A percentile compares a stretch with the other conserved stretches of the same genome.
Conservation (phyloP, 2,329 filamentous ascomycete genomes). For the Dactylellina parvicollis region DNA sequence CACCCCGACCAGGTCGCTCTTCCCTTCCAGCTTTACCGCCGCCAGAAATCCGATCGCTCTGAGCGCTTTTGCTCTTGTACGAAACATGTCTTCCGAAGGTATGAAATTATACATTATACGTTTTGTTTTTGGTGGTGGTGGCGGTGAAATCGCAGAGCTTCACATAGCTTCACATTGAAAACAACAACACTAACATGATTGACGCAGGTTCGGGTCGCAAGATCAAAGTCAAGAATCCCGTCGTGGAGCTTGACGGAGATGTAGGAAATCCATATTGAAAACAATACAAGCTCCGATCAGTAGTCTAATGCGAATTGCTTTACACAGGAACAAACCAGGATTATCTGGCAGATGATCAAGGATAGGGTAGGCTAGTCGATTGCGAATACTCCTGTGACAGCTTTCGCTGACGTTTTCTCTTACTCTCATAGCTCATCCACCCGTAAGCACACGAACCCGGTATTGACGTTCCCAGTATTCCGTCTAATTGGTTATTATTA, state of each 20-base stretch:
- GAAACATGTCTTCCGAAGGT: constrained; percentile 49
- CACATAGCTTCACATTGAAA: background rate
- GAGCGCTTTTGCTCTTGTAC: constrained; percentile 26
- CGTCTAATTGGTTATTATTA: constrained; percentile 54
- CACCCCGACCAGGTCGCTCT: constrained; percentile 29
- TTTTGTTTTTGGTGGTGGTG: background rate
- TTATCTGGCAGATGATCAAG: constrained; percentile 99
- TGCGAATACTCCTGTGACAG: background rate
- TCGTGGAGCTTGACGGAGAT: constrained; percentile 94
- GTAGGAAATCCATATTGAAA: constrained; percentile 59
- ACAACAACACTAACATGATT: background rate
- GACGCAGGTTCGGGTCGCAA: constrained; percentile 65
- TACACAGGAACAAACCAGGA: constrained; percentile 83
- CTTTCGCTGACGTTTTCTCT: constrained; percentile 18
- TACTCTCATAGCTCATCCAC: constrained; percentile 75
- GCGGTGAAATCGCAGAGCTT: background rate
- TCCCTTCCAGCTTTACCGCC: constrained; percentile 11
- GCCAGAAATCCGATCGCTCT: constrained; percentile 29
- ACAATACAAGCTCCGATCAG: background rate
- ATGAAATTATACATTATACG: constrained; percentile 8
- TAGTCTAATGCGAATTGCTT: constrained; percentile 3
- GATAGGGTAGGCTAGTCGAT: constrained; percentile 71
- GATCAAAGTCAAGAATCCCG: constrained; percentile 99
- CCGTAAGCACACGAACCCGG: constrained; percentile 65
- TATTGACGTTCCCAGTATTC: constrained; percentile 1